phyloP scores from a whole-genome alignment of 208 protist species.

The Trypanosoma lewisi region DNA sequence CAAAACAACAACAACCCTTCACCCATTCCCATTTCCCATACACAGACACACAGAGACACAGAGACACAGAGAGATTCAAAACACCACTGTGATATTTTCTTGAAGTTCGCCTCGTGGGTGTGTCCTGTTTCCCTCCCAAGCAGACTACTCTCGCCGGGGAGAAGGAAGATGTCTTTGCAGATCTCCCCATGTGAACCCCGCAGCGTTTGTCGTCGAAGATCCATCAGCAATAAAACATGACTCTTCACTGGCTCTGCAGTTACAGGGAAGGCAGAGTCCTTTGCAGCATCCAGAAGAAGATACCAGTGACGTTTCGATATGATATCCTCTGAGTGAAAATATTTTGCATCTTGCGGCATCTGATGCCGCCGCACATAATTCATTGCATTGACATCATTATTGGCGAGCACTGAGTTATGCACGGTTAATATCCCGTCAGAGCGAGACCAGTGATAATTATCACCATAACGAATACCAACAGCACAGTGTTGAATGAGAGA shows the following conservation, averaged over 20 bases:
- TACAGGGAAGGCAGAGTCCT: not conserved
- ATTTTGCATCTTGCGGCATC: not conserved
- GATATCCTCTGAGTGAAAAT: constrained; percentile 2
- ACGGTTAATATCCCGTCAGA: constrained; percentile 11
- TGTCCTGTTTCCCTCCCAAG: not conserved
- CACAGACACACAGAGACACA: constrained; percentile 17
- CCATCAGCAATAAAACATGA: not conserved
- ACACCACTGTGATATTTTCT: constrained; percentile 9
- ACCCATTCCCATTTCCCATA: not conserved
- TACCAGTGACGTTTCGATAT: constrained; percentile 2
- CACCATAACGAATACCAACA: constrained; percentile 32
- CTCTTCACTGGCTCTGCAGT: not conserved
- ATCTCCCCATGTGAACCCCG: not conserved
- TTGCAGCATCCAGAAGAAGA: not conserved
- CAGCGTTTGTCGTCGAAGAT: not conserved
- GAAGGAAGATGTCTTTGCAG: constrained; percentile 4
- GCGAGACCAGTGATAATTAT: constrained; percentile 28
- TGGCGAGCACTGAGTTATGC: constrained; percentile 11
- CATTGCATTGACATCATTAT: constrained; percentile 26
- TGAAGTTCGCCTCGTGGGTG: not conserved
- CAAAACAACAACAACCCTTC: not conserved
- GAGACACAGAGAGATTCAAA: constrained; percentile 1
- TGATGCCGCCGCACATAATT: constrained; percentile 24
- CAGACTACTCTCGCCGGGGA: not conserved
- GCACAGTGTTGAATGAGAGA: constrained; percentile 17